These are phyloP conservation scores for Eucalyptus coolabah DNA, from an alignment of 345 rosid species.

Conservation along the genomic window DNA sequence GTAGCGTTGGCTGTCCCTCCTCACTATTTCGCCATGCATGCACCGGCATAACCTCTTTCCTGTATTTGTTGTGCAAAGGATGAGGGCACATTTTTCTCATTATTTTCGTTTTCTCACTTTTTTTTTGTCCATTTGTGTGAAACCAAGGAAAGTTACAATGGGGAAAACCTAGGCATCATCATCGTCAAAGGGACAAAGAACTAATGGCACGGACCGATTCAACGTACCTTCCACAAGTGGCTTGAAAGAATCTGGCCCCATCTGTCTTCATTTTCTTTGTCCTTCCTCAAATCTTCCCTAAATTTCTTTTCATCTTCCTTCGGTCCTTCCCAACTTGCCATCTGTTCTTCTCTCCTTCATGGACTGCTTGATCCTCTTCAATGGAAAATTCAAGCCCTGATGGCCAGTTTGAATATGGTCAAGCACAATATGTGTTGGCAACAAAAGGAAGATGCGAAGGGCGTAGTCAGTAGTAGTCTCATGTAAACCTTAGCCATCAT, in stretches of 20 bases:
- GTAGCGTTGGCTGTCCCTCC: background rate
- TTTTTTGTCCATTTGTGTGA: background rate
- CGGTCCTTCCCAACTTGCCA: background rate
- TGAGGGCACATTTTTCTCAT: background rate
- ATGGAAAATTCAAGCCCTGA: background rate
- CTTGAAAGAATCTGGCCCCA: background rate
- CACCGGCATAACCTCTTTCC: background rate
- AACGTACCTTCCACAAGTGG: background rate
- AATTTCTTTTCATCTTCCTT: background rate
- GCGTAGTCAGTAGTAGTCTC: background rate
- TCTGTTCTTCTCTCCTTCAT: background rate
- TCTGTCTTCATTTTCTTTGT: background rate
- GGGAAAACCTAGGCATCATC: background rate
- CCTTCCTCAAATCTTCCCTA: background rate
- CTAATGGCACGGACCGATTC: background rate
- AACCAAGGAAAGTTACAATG: background rate
- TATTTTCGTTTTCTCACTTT: background rate
- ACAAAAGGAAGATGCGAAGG: background rate
- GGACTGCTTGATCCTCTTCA: background rate
- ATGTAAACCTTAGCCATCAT: background rate
- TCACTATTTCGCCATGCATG: background rate
- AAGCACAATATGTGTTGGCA: background rate
- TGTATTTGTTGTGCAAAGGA: background rate
- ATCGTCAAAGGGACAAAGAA: background rate
- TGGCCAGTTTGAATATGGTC: background rate